Conservation (phyloP, 495 filamentous ascomycete species). For the Penicillium robsamsonii region DNA sequence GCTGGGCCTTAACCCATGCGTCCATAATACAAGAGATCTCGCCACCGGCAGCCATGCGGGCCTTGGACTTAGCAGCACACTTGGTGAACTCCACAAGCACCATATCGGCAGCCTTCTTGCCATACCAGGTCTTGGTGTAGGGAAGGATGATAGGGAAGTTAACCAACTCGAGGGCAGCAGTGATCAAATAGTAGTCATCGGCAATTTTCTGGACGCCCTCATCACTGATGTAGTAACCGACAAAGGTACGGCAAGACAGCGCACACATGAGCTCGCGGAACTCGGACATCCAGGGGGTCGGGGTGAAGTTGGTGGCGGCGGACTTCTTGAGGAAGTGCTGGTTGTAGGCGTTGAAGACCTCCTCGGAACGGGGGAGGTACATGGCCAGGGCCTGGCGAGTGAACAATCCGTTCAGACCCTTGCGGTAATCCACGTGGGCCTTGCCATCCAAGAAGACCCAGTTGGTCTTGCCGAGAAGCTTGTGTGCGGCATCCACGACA, state of each 20-base stretch:
- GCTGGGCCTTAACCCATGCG: conserved; percentile 83
- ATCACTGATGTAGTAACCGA: conserved; percentile 91
- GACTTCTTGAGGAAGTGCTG: conserved; percentile 72
- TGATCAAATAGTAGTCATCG: conserved; percentile 95
- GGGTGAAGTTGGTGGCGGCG: conserved; percentile 61
- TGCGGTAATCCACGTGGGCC: conserved; percentile 93
- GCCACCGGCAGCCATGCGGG: conserved; percentile 87
- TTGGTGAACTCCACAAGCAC: conserved; percentile 85
- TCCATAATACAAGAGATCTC: conserved; percentile 91
- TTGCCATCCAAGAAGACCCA: conserved; percentile 99
- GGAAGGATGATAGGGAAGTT: conserved; percentile 98
- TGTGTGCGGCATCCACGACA: conserved; percentile 92
- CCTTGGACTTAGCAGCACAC: conserved; percentile 90
- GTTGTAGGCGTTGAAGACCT: conserved; percentile 87
- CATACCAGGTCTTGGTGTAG: conserved; percentile 95
- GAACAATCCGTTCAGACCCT: conserved; percentile 92
- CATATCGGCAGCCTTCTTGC: conserved; percentile 92
- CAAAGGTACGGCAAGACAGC: conserved; percentile 91
- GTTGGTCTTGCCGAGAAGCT: conserved; percentile 86
- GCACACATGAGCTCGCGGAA: conserved; percentile 97
- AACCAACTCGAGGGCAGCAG: conserved; percentile 91
- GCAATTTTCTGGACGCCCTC: conserved; percentile 90
- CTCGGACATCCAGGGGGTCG: conserved; percentile 81
- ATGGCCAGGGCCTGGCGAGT: conserved; percentile 82
- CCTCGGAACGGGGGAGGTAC: conserved; percentile 91